These are phyloP conservation scores for Gossypium schwendimanii DNA, from an alignment of 441 rosid species.

Conservation along the genomic window DNA sequence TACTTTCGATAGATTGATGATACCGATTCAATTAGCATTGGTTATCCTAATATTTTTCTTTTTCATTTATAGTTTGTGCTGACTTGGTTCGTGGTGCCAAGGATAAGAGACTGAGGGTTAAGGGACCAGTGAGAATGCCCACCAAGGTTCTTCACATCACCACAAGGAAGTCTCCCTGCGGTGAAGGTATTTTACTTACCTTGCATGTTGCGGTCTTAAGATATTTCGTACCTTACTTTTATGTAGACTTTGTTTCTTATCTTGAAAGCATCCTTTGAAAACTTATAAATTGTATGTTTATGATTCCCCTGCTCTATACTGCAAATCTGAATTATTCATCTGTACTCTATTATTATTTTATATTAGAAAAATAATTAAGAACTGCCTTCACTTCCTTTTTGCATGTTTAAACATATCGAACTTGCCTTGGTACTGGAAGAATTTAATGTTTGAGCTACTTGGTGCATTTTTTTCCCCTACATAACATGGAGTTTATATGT, in stretches of 20 bases:
- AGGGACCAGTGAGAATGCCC: slow-evolving; percentile 89
- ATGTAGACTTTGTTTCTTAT: background rate
- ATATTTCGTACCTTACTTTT: background rate
- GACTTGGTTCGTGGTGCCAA: slow-evolving; percentile 83
- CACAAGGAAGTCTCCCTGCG: slow-evolving; percentile 79
- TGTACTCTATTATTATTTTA: background rate
- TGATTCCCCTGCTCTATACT: background rate
- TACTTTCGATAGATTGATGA: background rate
- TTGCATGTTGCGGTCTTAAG: background rate
- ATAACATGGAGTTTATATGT: background rate
- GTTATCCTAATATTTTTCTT: slow-evolving; percentile 6
- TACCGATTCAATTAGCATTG: background rate
- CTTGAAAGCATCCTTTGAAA: background rate
- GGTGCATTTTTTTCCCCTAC: background rate
- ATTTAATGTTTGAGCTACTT: background rate
- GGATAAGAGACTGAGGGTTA: slow-evolving; percentile 67
- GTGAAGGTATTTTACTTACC: slow-evolving; percentile 50
- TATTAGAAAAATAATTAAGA: background rate
- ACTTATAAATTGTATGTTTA: background rate
- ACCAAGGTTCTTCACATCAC: slow-evolving; percentile 75
- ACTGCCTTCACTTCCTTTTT: background rate
- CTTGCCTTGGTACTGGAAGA: background rate
- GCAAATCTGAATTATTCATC: background rate
- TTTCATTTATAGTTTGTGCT: slow-evolving; percentile 41
- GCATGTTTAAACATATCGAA: background rate